phyloP scores from a whole-genome alignment of 345 rosid genomes.

The Raphanus sativus region DNA sequence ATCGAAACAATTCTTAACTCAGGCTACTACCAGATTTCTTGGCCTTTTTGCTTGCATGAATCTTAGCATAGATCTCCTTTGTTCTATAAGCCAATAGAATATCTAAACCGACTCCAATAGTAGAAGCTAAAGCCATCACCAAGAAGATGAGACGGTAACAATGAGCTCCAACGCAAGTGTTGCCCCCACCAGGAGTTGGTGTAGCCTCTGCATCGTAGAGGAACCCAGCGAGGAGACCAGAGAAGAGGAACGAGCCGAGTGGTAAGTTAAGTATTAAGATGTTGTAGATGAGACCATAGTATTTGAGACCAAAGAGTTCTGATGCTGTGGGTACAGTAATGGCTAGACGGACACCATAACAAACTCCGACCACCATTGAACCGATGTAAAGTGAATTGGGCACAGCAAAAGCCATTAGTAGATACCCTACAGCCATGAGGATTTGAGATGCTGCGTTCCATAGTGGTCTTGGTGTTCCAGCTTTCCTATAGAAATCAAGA shows the following conservation, averaged over 20 bases:
- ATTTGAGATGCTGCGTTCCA: slow-evolving; percentile 97
- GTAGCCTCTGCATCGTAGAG: slow-evolving; percentile 80
- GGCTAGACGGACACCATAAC: slow-evolving; percentile 91
- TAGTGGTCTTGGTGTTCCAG: slow-evolving; percentile 84
- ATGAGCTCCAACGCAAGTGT: slow-evolving; percentile 86
- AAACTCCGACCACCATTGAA: slow-evolving; percentile 77
- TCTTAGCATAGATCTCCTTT: slow-evolving; percentile 57
- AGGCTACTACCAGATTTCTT: slow-evolving; percentile 38
- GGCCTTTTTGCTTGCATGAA: slow-evolving; percentile 50
- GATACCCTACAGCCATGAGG: slow-evolving; percentile 76
- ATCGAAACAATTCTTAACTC: slow-evolving; percentile 18
- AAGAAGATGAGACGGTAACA: slow-evolving; percentile 77
- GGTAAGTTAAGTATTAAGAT: slow-evolving; percentile 86
- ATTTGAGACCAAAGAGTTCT: slow-evolving; percentile 90
- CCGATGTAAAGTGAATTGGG: slow-evolving; percentile 85
- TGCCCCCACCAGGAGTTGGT: slow-evolving; percentile 72
- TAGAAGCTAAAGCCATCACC: slow-evolving; percentile 66
- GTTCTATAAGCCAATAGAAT: slow-evolving; percentile 59
- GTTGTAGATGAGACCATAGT: slow-evolving; percentile 86
- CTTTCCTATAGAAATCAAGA: slow-evolving; percentile 49
- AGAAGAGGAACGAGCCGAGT: slow-evolving; percentile 89
- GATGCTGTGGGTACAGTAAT: slow-evolving; percentile 88
- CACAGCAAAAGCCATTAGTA: slow-evolving; percentile 73
- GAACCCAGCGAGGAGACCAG: slow-evolving; percentile 85
- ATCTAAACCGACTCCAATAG: slow-evolving; percentile 73